Percentiles rank a stretch among this genome's conserved stretches.
Evolutionary conservation across 129 eudicot species (phyloP).

Genomic region (Mikania micrantha): DNA sequence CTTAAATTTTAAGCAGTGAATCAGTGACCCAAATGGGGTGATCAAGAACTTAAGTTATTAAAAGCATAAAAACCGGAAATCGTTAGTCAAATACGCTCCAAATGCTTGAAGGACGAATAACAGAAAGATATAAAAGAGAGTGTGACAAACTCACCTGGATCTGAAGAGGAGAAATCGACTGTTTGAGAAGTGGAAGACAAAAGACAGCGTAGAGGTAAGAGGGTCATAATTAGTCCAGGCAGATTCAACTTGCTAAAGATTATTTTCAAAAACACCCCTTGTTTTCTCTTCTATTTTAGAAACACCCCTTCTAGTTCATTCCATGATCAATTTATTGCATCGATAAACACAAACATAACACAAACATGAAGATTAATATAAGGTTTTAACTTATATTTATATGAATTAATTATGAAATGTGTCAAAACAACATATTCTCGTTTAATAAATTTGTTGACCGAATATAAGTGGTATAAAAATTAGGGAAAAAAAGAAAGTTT

Average conservation of each 20-base stretch:
- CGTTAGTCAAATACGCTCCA: background rate
- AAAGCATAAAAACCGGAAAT: background rate
- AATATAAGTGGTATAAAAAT: too few relatives aligned
- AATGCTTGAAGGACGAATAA: constrained; percentile 3
- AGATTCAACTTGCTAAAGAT: constrained; percentile 14
- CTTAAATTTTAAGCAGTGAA: background rate
- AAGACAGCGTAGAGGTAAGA: constrained; percentile 18
- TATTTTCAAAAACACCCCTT: constrained; percentile 16
- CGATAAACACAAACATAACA: too few relatives aligned
- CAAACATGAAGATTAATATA: too few relatives aligned
- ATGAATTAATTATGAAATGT: too few relatives aligned
- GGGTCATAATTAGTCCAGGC: constrained; percentile 10
- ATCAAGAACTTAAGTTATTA: background rate
- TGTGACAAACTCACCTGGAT: constrained; percentile 34
- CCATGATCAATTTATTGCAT: background rate
- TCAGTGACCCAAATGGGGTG: constrained; percentile 18
- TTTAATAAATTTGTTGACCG: too few relatives aligned
- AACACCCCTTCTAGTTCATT: background rate
- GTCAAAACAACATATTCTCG: too few relatives aligned
- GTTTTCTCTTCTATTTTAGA: background rate
- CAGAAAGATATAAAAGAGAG: background rate
- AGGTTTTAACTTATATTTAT: too few relatives aligned
- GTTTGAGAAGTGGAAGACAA: constrained; percentile 21
- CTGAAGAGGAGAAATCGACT: constrained; percentile 22
- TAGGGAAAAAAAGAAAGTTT: too few relatives aligned